phyloP scores from a whole-genome alignment of 2,329 filamentous ascomycete species.

The Hyphodiscus sp. region DNA sequence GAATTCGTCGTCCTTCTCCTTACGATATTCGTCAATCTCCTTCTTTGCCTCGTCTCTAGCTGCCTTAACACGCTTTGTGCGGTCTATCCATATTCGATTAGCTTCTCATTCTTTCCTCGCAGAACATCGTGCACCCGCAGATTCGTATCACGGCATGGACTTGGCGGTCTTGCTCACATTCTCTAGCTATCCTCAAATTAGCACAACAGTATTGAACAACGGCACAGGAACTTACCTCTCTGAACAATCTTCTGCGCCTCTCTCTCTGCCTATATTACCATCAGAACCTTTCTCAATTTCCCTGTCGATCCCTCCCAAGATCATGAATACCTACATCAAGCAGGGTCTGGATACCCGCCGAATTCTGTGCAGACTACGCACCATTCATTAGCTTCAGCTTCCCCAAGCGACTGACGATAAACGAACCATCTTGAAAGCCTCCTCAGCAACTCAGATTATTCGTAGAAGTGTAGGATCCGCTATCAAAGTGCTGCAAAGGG shows the following conservation, averaged over 20 bases:
- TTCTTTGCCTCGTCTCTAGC: conserved; percentile 95
- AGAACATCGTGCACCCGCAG: conserved; percentile 21
- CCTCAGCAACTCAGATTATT: conserved; percentile 1
- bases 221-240: conserved; percentile 58
- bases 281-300: background rate
- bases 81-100: conserved; percentile 48
- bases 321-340: conserved; percentile 69
- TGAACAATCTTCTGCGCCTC: conserved; percentile 99
- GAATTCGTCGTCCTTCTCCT: conserved; percentile 87
- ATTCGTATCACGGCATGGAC: conserved; percentile 4
- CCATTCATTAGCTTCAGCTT: conserved; percentile 10
- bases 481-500: background rate
- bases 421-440: conserved; percentile 24
- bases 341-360: conserved; percentile 94
- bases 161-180: conserved; percentile 56
- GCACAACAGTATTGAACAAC: conserved; percentile 11
- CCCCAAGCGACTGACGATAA: background rate
- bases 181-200: conserved; percentile 57
- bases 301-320: background rate
- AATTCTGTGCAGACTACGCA: conserved; percentile 90
- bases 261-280: conserved; percentile 71
- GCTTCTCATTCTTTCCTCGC: background rate
- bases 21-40: conserved; percentile 90
- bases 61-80: conserved; percentile 95
- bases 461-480: conserved; percentile 1